Conservation (phyloP, 768 basidiomycete genomes). For the Trametes cinnabarina region DNA sequence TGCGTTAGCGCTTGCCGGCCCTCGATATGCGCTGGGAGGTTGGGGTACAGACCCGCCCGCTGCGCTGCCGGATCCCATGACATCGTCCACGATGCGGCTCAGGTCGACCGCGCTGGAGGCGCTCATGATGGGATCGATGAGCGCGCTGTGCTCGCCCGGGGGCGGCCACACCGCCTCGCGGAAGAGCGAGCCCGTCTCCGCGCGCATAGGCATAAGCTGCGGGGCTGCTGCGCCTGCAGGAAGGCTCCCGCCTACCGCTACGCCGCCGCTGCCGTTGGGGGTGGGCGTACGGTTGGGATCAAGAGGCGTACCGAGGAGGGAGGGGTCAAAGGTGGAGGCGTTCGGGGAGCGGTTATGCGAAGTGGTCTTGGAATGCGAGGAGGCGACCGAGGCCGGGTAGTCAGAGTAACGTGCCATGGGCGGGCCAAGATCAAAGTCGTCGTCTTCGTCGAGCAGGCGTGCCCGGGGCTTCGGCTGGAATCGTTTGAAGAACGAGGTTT, state of each 20-base stretch:
- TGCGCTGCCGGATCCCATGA: constrained; percentile 26
- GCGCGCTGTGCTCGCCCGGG: constrained; percentile 22
- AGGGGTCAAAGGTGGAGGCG: constrained; percentile 8
- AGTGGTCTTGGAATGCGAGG: constrained; percentile 1
- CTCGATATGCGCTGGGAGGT: constrained; percentile 4
- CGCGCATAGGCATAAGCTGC: constrained; percentile 25
- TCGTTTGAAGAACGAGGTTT: constrained; percentile 27
- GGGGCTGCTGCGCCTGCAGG: constrained; percentile 16
- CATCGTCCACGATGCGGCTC: constrained; percentile 27
- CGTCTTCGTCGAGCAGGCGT: constrained; percentile 30
- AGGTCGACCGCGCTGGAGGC: constrained; percentile 27
- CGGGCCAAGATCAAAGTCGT: constrained; percentile 27
- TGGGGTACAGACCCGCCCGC: no score
- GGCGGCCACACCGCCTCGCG: constrained; percentile 33
- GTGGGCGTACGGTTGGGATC: constrained; percentile 14
- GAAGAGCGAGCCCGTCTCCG: constrained; percentile 32
- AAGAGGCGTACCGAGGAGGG: constrained; percentile 11
- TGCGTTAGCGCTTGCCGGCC: not conserved
- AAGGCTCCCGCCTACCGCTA: not conserved
- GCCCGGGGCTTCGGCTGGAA: constrained; percentile 22
- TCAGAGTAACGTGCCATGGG: constrained; percentile 24
- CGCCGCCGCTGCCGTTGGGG: not conserved
- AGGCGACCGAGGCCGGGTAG: constrained; percentile 23
- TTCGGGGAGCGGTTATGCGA: constrained; percentile 4
- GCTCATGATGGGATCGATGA: constrained; percentile 30